phyloP scores from a whole-genome alignment of 192 early-diverging fungal genomes.

The Diversispora eburnea region DNA sequence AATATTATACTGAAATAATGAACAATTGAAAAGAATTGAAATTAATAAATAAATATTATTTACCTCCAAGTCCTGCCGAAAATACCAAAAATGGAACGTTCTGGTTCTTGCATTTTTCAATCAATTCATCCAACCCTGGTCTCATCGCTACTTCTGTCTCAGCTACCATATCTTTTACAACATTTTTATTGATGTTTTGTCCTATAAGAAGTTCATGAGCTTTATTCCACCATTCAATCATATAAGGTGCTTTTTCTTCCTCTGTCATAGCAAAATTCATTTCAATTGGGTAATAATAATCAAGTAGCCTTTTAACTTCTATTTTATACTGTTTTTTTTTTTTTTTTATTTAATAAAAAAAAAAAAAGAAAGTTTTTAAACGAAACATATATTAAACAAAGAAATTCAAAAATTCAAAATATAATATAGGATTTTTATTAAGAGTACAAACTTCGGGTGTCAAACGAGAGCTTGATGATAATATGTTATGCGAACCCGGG shows the following conservation, averaged over 20 bases:
- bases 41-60: slow-evolving; percentile 3
- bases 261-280: slow-evolving; percentile 43
- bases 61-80: slow-evolving; percentile 59
- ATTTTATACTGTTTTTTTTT: slow-evolving; percentile 42
- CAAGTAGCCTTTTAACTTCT: slow-evolving; percentile 44
- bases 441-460: slow-evolving; percentile 36
- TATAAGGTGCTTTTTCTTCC: slow-evolving; percentile 60
- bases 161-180: slow-evolving; percentile 48
- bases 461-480: slow-evolving; percentile 35
- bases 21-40: background rate
- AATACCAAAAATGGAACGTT: slow-evolving; percentile 65
- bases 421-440: background rate
- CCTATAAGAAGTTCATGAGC: slow-evolving; percentile 56
- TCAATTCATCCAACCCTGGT: slow-evolving; percentile 39
- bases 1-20: background rate
- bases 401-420: slow-evolving; percentile 5
- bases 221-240: slow-evolving; percentile 69
- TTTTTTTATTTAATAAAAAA: background rate
- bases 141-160: slow-evolving; percentile 51
- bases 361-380: background rate
- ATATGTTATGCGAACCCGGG: slow-evolving; percentile 45
- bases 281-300: slow-evolving; percentile 75
- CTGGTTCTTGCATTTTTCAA: slow-evolving; percentile 32
- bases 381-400: background rate
- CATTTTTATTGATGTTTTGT: slow-evolving; percentile 46